Base-by-base conservation (phyloP, 1,139 yeast species). In the Suhomyces guaymorum region DNA sequence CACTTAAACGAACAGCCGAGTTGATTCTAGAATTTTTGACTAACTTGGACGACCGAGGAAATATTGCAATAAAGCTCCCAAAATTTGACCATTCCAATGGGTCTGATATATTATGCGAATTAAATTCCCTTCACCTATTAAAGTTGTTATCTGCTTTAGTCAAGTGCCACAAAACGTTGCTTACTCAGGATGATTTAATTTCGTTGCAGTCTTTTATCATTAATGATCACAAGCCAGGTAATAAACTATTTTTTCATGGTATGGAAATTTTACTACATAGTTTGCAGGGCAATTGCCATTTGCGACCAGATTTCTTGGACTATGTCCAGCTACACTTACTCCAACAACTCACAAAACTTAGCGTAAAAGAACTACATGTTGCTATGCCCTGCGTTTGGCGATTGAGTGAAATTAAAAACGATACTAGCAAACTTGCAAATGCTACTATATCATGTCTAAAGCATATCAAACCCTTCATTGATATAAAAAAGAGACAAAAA, bases 381-480 rank as follows among this genome's bases (percentile, higher is more conserved):
- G 95, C 89, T 0, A 71, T 85, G 51, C 86, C 89, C 2, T 70
- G 86, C 38, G 59, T 78, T 5, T 79, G 88, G 82, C 57, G 57
- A 7, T 61, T 84, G 1, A 66, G 84, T 4, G 54, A 48, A 8
- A 58, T 73, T 47, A 64, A 66, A 26, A 62, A 67, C 1, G 78
- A 75, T 41, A 69, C 74, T 0, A 41, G 54, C 1, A 75, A 75
- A 43, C 49, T 85, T 7, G 75, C 79, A 0, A 78, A 70, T 46
- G 88, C 88, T 0, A 72, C 84, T 11, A 58, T 78, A 1, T 75
- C 89, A 0, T 75, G 84, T 32, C 55, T 86, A 43, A 61, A 60
- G 17, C 61, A 75, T 37, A 46, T 81, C 6, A 61, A 59, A 30
- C 76, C 75, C 4, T 75, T 56, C 48, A 54, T 71, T 15, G 66